These are phyloP conservation scores for Leishmania arabica DNA, from an alignment of 208 protist species.

Conservation along the genomic window DNA sequence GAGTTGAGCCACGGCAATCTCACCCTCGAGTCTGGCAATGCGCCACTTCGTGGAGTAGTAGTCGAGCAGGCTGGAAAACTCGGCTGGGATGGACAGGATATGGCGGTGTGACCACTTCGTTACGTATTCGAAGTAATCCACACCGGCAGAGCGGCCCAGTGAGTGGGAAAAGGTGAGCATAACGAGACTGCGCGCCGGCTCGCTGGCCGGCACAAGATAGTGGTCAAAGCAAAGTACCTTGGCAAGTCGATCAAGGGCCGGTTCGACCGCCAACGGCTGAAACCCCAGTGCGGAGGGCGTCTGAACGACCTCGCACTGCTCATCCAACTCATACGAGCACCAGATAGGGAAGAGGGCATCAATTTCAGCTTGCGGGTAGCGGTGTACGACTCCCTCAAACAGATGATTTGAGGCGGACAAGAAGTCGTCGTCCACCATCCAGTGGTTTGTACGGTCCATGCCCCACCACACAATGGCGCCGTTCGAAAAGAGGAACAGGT, in stretches of 20 bases:
- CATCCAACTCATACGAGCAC: slow-evolving; percentile 68
- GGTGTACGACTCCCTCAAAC: slow-evolving; percentile 39
- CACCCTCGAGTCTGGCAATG: slow-evolving; percentile 55
- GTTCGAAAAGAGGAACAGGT: slow-evolving; percentile 67
- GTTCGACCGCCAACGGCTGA: slow-evolving; percentile 19
- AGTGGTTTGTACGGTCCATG: slow-evolving; percentile 63
- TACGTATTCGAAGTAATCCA: slow-evolving; percentile 72
- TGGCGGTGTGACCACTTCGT: slow-evolving; percentile 62
- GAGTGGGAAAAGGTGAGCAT: slow-evolving; percentile 76
- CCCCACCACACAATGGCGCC: slow-evolving; percentile 83
- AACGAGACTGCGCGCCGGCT: slow-evolving; percentile 48
- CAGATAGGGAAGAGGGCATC: slow-evolving; percentile 71
- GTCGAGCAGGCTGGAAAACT: slow-evolving; percentile 59
- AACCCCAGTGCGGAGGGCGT: not conserved
- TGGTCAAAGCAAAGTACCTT: slow-evolving; percentile 76
- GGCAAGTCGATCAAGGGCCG: slow-evolving; percentile 50
- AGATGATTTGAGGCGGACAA: slow-evolving; percentile 42
- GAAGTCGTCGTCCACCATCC: slow-evolving; percentile 77
- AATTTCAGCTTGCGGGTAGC: slow-evolving; percentile 50
- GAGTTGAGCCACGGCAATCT: slow-evolving; percentile 59
- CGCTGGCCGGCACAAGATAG: slow-evolving; percentile 54
- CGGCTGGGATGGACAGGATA: slow-evolving; percentile 51
- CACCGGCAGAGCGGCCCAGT: slow-evolving; percentile 48
- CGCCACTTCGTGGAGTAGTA: slow-evolving; percentile 65
- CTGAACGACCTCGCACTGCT: slow-evolving; percentile 14